These are phyloP conservation scores for Vitis vinifera DNA, from an alignment of 164 flowering plant genomes.

Conservation along the genomic window DNA sequence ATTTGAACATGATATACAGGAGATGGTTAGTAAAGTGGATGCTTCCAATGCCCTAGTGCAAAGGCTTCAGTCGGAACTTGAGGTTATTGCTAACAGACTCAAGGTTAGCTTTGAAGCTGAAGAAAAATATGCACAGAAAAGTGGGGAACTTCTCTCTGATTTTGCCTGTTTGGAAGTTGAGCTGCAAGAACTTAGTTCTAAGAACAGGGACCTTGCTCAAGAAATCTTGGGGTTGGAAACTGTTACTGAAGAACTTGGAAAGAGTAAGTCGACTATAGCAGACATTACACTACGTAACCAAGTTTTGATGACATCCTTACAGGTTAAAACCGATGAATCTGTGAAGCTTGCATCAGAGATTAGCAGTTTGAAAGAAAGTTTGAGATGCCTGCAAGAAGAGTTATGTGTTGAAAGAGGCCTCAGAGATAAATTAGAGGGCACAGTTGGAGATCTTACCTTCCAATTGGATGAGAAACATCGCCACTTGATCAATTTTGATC, in stretches of 20 bases:
- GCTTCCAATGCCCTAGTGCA: slow-evolving; percentile 42
- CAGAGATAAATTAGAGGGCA: slow-evolving; percentile 43
- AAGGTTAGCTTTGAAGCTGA: slow-evolving; percentile 49
- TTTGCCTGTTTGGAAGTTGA: slow-evolving; percentile 50
- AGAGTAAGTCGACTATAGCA: slow-evolving; percentile 27
- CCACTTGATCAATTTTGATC: slow-evolving; percentile 35
- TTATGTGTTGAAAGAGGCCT: slow-evolving; percentile 47
- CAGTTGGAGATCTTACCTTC: slow-evolving; percentile 41
- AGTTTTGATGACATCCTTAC: slow-evolving; percentile 32
- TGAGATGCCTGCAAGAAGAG: slow-evolving; percentile 39
- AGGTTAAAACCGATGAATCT: slow-evolving; percentile 48
- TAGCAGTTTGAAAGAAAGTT: slow-evolving; percentile 35
- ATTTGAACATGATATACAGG: slow-evolving; percentile 38
- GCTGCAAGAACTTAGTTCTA: slow-evolving; percentile 46
- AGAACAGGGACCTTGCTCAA: slow-evolving; percentile 41
- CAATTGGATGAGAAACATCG: slow-evolving; percentile 45
- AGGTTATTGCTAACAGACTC: slow-evolving; percentile 44
- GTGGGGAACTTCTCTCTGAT: slow-evolving; percentile 41
- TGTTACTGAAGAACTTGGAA: slow-evolving; percentile 46
- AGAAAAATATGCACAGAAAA: slow-evolving; percentile 38
- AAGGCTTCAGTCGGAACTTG: slow-evolving; percentile 57
- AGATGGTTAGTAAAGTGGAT: slow-evolving; percentile 39
- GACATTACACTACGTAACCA: slow-evolving; percentile 39
- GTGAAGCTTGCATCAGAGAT: slow-evolving; percentile 47
- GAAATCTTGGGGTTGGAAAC: slow-evolving; percentile 44